Percentiles rank a stretch among this genome's conserved stretches.
phyloP scores from a whole-genome alignment of 257 asterid species.

The Solanum chiquidenum region DNA sequence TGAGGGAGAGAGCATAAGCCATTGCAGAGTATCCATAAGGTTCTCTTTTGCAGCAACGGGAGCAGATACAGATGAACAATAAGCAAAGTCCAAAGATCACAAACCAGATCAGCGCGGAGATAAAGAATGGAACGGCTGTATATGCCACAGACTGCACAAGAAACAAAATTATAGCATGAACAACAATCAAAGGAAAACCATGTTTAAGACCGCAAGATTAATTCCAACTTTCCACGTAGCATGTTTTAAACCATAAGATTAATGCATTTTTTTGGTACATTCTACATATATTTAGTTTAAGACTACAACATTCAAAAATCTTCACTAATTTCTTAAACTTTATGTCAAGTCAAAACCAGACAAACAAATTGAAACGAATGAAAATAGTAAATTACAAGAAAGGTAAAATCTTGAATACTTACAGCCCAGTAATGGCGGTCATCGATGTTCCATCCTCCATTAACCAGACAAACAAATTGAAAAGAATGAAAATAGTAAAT shows the following conservation, averaged over 20 bases:
- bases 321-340: neutral
- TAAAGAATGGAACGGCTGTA: neutral
- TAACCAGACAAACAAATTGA: neutral
- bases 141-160: neutral
- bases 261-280: too few species aligned
- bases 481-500: neutral
- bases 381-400: neutral
- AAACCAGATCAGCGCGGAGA: constrained; percentile 1
- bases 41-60: neutral
- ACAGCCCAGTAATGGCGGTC: constrained; percentile 89
- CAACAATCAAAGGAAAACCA: neutral
- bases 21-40: neutral
- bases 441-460: constrained; percentile 84
- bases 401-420: constrained; percentile 11
- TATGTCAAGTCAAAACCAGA: neutral
- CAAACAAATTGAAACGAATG: neutral
- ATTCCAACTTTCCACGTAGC: too few species aligned
- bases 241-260: too few species aligned
- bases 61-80: neutral
- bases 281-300: neutral
- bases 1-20: constrained; percentile 2
- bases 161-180: constrained; percentile 1
- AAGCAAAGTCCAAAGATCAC: constrained; percentile 1
- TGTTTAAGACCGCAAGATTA: too few species aligned
- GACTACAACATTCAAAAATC: neutral